These are phyloP conservation scores for Fusarium verrucosum DNA, from an alignment of 2,329 filamentous ascomycete species.

Conservation along the genomic window DNA sequence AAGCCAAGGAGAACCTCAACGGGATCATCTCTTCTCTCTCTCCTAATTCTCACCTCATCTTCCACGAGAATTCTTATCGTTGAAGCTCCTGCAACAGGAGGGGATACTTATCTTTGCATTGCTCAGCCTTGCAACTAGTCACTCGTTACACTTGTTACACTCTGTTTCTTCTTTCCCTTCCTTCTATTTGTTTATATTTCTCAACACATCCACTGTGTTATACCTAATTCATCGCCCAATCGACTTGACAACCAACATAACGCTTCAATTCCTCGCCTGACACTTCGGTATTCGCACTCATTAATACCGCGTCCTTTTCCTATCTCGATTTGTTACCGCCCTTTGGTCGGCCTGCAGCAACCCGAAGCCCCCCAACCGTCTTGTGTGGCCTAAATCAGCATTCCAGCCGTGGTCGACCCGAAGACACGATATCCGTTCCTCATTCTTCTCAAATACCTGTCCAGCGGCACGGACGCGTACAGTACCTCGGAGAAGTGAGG, in stretches of 20 bases:
- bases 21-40: constrained; percentile 28
- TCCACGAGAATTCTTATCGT: constrained; percentile 40
- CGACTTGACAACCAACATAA: constrained; percentile 24
- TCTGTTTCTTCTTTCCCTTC: constrained; percentile 15
- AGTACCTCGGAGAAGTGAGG: constrained; percentile 4
- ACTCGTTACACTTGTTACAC: constrained; percentile 42
- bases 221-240: constrained; percentile 35
- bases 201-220: constrained; percentile 7
- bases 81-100: constrained; percentile 30
- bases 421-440: constrained; percentile 32
- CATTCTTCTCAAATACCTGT: constrained; percentile 21
- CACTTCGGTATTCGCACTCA: constrained; percentile 34
- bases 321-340: constrained; percentile 16
- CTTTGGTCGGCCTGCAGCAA: constrained; percentile 12
- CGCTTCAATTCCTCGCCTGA: constrained; percentile 24
- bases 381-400: constrained; percentile 28
- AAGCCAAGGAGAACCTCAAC: constrained; percentile 12
- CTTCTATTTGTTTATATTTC: constrained; percentile 30
- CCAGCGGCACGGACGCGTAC: constrained; percentile 2
- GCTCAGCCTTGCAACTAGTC: constrained; percentile 28
- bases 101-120: constrained; percentile 40
- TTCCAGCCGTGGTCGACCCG: constrained; percentile 39
- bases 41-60: constrained; percentile 39
- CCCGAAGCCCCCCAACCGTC: constrained; percentile 14
- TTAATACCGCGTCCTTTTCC: constrained; percentile 32